phyloP scores from a whole-genome alignment of 768 basidiomycete species.

The Mycena albidolilacea region DNA sequence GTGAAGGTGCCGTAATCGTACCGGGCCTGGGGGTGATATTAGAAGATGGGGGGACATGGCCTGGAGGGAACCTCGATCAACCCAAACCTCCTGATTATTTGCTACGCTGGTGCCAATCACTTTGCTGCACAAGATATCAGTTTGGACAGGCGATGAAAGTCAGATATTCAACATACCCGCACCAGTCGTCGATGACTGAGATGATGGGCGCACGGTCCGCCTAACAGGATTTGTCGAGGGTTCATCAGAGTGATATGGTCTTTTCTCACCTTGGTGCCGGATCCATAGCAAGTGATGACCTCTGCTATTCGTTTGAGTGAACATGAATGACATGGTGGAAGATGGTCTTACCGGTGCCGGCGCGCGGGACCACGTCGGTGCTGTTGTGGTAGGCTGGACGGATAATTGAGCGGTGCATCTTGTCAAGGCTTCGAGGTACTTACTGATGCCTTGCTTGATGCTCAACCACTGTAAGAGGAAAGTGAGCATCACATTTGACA shows the following conservation, averaged over 20 bases:
- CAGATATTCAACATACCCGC: background rate
- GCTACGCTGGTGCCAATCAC: constrained; percentile 1
- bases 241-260: background rate
- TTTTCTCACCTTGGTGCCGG: background rate
- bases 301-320: background rate
- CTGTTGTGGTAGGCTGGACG: background rate
- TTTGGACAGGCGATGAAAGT: background rate
- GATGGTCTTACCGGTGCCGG: background rate
- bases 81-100: constrained; percentile 8
- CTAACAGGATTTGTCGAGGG: background rate
- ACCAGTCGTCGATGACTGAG: constrained; percentile 27
- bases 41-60: background rate
- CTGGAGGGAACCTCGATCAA: too few relatives aligned
- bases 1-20: constrained; percentile 18
- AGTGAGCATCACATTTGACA: background rate
- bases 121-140: background rate
- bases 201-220: constrained; percentile 24
- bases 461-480: constrained; percentile 5
- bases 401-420: background rate
- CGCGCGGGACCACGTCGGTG: background rate
- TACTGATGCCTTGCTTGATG: constrained; percentile 6
- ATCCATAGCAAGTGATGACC: constrained; percentile 9
- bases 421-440: background rate
- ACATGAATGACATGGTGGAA: background rate
- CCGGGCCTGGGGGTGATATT: background rate